Base-by-base conservation (phyloP, 2,329 filamentous ascomycete genomes). In the Colletotrichum sp. region DNA sequence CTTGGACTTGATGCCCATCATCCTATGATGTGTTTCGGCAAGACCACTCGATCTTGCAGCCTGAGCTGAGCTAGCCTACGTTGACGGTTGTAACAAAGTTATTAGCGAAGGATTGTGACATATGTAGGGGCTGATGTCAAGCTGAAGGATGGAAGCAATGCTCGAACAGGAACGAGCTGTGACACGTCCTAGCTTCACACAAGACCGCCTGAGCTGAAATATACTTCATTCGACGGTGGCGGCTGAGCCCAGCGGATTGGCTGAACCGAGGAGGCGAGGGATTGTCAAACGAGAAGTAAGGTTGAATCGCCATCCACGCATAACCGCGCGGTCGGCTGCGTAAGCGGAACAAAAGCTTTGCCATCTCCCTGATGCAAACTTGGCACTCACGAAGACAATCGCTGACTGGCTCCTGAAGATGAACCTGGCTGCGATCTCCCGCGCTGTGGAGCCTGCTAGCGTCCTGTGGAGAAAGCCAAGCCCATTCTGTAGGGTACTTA, bases 121-220 rank as follows among this genome's bases (percentile, higher is more conserved):
- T 43, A 2, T 67, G 55, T 34, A 21, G 10, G 26, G 28, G 36
- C 57, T 34, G 24, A 18, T 63, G 55, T 32, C 24, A 21, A 48
- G 16, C 39, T 72, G 39, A 64, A 26, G 36, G 57, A 24, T 21
- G 21, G 39, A 36, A 61, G 39, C 24, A 26, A n/a, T 26, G 24
- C 43, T 55, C 18, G 61, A 26, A 32, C 21, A n/a, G 15, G 24
- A 30, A 43, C 52, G 12, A 36, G 72, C 68, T 21, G 61, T 72
- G 61, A 72, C 68, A 26, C 39, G 61, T 67, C 72, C 36, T 26
- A 67, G 72, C 36, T 60, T 72, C 69, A 72, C 69, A 34, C 55
- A 48, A 72, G 24, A 28, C 69, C 63, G 73, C 21, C 63, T 43
- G 30, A 72, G 69, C 69, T 64, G 68, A 39, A 57, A 39, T 63